Base-by-base conservation (phyloP, 108 stramenopile genomes). In the Fragilaria radians region DNA sequence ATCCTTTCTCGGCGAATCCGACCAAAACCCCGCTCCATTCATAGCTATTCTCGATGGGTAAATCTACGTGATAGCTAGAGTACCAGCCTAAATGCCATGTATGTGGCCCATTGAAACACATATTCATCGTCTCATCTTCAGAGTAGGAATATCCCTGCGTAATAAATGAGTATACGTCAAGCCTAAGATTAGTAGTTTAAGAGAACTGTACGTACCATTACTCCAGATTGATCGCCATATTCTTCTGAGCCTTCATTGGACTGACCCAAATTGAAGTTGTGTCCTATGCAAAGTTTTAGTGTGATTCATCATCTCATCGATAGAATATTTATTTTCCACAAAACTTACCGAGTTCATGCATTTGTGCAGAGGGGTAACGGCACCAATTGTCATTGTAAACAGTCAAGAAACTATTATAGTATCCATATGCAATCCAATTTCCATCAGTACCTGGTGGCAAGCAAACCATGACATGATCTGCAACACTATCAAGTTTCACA, bases 281-380 rank as follows among this genome's bases (percentile, higher is more conserved):
- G 77, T 5, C 77, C 77, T 24, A 79, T 32, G n/a, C n/a, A n/a
- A n/a, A n/a, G n/a, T n/a, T n/a, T n/a, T n/a, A n/a, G n/a, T n/a
- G n/a, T n/a, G n/a, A n/a, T n/a, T n/a, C n/a, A n/a, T n/a, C n/a
- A n/a, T n/a, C n/a, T n/a, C n/a, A n/a, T n/a, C n/a, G n/a, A n/a
- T n/a, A n/a, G n/a, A n/a, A n/a, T n/a, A n/a, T n/a, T n/a, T n/a
- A n/a, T n/a, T n/a, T n/a, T n/a, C n/a, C n/a, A n/a, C n/a, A n/a
- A n/a, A n/a, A n/a, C n/a, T 83, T 80, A 49, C 68, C 77, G 33
- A 87, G 32, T 64, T 88, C 86, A 52, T 88, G 86, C 64, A 88
- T 68, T 47, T 78, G 76, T 33, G 57, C 55, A 1, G 67, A 67
- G 2, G 74, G 32, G 28, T 64, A 74, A 27, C 50, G 63, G 55